These are phyloP conservation scores for Leccinellum luteum DNA, from an alignment of 768 basidiomycete species.

Conservation along the genomic window DNA sequence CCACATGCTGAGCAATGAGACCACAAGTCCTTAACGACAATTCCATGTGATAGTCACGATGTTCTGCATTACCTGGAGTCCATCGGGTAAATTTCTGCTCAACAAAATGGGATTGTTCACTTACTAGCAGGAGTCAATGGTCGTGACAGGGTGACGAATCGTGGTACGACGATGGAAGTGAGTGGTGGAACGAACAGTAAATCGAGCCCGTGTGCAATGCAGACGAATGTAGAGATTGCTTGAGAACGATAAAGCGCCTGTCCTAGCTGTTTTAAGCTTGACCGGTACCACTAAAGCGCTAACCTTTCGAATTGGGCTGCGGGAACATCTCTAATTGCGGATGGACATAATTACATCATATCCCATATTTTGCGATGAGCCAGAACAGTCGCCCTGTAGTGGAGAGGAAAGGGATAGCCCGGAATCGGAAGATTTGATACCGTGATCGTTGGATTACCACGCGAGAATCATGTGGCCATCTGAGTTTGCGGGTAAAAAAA, in stretches of 20 bases:
- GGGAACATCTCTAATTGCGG: constrained; percentile 6
- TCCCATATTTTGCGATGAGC: constrained; percentile 2
- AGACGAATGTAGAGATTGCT: not conserved
- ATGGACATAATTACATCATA: constrained; percentile 19
- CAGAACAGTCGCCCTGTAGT: constrained; percentile 3
- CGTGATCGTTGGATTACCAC: constrained; percentile 12
- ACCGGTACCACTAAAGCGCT: not conserved
- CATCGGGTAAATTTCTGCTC: not conserved
- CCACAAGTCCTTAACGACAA: constrained; percentile 58
- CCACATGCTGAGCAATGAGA: constrained; percentile 53
- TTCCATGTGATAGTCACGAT: constrained; percentile 45
- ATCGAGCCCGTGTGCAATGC: not conserved
- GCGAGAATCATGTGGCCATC: constrained; percentile 13
- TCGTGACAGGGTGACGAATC: not conserved
- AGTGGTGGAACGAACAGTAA: not conserved
- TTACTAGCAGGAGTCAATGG: constrained; percentile 8
- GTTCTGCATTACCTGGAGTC: constrained; percentile 35
- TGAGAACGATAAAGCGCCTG: not conserved
- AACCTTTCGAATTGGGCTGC: constrained; percentile 11
- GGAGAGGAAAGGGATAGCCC: constrained; percentile 6
- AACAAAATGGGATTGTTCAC: not conserved
- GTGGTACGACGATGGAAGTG: not conserved
- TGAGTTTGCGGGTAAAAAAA: not conserved
- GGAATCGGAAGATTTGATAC: constrained; percentile 18
- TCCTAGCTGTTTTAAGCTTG: constrained; percentile 15